These are phyloP conservation scores for Capniomyces stellatus DNA, from an alignment of 371 early-diverging fungal genomes.

Conservation along the genomic window DNA sequence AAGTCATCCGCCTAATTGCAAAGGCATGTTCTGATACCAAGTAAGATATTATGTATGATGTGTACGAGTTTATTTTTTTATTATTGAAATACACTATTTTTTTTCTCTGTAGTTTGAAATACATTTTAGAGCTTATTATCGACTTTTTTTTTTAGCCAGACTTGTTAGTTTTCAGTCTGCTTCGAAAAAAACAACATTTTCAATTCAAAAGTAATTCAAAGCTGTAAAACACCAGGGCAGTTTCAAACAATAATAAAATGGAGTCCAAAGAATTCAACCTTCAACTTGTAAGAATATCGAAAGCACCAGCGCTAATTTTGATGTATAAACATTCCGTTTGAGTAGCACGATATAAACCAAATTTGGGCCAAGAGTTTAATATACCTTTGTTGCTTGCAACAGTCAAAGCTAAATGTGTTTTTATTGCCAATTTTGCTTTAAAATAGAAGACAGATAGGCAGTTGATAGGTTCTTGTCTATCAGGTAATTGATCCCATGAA, in stretches of 20 bases:
- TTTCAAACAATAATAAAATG: neutral
- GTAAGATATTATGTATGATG: too few species aligned
- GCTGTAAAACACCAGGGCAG: too few species aligned
- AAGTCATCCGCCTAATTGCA: too few species aligned
- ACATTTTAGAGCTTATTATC: too few species aligned
- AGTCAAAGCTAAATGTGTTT: neutral
- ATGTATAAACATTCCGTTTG: neutral
- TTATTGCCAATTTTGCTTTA: neutral
- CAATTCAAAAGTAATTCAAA: too few species aligned
- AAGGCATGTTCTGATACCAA: too few species aligned
- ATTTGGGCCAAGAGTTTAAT: neutral
- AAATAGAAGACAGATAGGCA: neutral
- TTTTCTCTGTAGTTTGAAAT: too few species aligned
- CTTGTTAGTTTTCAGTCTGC: too few species aligned
- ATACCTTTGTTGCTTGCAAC: neutral
- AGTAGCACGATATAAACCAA: neutral
- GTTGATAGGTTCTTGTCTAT: neutral
- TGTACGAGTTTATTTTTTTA: too few species aligned
- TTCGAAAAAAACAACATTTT: too few species aligned
- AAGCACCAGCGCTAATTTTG: neutral
- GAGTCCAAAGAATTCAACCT: neutral
- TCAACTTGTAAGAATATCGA: neutral
- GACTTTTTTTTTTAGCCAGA: too few species aligned
- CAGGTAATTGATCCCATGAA: neutral
- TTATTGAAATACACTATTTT: too few species aligned